Conservation (phyloP, 73 alveolate species). For the Stentor roeselii region DNA sequence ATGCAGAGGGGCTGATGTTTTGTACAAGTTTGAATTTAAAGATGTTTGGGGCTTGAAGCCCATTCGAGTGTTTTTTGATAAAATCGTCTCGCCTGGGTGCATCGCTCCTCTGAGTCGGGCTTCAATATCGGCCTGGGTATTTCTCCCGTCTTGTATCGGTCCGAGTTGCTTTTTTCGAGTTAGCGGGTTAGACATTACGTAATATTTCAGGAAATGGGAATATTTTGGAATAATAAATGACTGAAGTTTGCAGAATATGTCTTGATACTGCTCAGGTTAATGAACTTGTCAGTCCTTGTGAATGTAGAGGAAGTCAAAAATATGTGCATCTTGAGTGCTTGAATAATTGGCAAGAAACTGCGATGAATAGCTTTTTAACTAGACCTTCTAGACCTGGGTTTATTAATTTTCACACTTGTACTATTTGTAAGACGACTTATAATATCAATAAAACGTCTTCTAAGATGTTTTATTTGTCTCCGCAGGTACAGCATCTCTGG, state of each 20-base stretch:
- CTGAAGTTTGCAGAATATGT: conserved; percentile 4
- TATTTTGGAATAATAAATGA: too few species aligned
- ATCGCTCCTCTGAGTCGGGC: background rate
- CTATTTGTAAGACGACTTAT: background rate
- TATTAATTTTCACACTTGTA: background rate
- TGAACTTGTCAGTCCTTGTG: background rate
- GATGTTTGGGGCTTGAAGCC: background rate
- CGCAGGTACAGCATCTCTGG: background rate
- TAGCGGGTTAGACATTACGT: conserved; percentile 7
- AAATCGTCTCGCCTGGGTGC: background rate
- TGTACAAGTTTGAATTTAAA: background rate
- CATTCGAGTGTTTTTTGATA: background rate
- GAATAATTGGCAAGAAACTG: conserved; percentile 10
- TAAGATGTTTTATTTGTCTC: too few species aligned
- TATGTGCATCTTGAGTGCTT: background rate
- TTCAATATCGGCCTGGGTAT: background rate
- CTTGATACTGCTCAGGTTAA: background rate
- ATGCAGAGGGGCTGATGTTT: conserved; percentile 23
- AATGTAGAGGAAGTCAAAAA: background rate
- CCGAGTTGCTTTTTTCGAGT: background rate
- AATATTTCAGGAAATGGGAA: too few species aligned
- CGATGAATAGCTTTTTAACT: background rate
- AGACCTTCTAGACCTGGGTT: background rate
- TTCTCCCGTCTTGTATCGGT: background rate
- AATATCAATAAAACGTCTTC: background rate